A percentile compares a stretch with the other conserved stretches of the same genome.
phyloP scores from a whole-genome alignment of 2,329 filamentous ascomycete species.

The Fusarium sacchari region DNA sequence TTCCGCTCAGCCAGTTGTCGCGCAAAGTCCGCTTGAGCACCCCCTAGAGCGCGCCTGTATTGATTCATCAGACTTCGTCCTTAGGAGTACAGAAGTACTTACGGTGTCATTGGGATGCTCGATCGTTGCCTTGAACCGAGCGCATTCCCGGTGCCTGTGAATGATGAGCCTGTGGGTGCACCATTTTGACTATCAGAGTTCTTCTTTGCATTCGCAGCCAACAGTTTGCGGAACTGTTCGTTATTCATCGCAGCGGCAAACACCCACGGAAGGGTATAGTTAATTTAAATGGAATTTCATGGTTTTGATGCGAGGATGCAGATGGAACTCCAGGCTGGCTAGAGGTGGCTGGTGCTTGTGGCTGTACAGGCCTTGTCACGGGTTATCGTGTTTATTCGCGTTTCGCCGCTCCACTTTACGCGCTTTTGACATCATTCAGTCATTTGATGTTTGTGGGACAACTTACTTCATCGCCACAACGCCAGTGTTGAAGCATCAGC shows the following conservation, averaged over 20 bases:
- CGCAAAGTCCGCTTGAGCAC: slow-evolving; percentile 75
- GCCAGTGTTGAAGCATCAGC: not conserved
- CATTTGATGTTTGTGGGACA: not conserved
- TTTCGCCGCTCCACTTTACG: slow-evolving; percentile 50
- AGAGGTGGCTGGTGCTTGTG: slow-evolving; percentile 32
- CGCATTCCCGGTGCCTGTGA: slow-evolving; percentile 53
- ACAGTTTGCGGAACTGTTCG: slow-evolving; percentile 86
- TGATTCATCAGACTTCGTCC: slow-evolving; percentile 35
- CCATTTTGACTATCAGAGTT: slow-evolving; percentile 55
- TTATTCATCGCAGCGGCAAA: slow-evolving; percentile 80
- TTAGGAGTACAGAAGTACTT: slow-evolving; percentile 48
- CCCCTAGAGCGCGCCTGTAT: slow-evolving; percentile 69
- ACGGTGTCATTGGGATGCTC: slow-evolving; percentile 96
- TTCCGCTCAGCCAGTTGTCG: slow-evolving; percentile 83
- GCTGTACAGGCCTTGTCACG: slow-evolving; percentile 46
- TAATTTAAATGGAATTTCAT: not conserved
- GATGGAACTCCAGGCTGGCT: slow-evolving; percentile 19
- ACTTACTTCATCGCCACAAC: slow-evolving; percentile 1
- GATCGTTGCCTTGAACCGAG: slow-evolving; percentile 82
- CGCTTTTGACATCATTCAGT: slow-evolving; percentile 38
- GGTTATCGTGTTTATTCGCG: slow-evolving; percentile 52
- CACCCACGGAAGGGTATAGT: not conserved
- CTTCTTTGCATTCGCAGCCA: slow-evolving; percentile 63
- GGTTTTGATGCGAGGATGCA: not conserved
- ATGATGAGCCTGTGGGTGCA: slow-evolving; percentile 50